Base-by-base conservation (phyloP, 2,329 filamentous ascomycete genomes). In the Rutstroemia sp. region DNA sequence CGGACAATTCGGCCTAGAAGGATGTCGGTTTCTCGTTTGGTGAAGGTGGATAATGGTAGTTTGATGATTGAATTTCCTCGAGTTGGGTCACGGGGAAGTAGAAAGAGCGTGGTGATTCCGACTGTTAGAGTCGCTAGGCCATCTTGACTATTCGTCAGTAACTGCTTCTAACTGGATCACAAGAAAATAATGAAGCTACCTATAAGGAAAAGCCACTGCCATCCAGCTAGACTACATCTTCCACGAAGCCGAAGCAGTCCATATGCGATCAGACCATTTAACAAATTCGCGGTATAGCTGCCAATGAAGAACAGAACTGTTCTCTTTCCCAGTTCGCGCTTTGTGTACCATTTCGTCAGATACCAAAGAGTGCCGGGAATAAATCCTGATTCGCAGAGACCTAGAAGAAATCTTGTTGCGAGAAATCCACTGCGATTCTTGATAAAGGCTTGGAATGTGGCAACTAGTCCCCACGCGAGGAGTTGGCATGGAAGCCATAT, bases 201-300 rank as follows among this genome's bases (percentile, higher is more conserved):
- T 41, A 54, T 25, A 16, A 54, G 52, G 54, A 81, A 83, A 14
- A 82, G 66, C 79, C 80, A 82, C 30, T 78, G 71, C 80, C 81
- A 85, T 3, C 81, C 81, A 54, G 74, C 75, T 58, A 79, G 73
- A 0, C 76, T 75, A 37, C 77, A 69, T 49, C 75, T 65, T 18
- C 79, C 79, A 37, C 79, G 73, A 66, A 82, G 74, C 7, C 76
- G 77, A 1, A 85, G 62, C 19, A 85, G 75, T 10, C 80, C 80
- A 52, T 77, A 81, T 4, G 80, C 79, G 7, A 81, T 67, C 14
- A 54, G 19, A 3, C 52, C 52, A 21, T 54, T 54, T 5, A 54
- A 42, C 3, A 54, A 9, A 27, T 54, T 54, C 6, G 52, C 52
- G 9, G 23, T 39, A 25, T 54, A 54, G 16, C 52, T 54, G 6